Base-by-base conservation (phyloP, 2,329 filamentous ascomycete species). In the Hymenoscyphus albidus region DNA sequence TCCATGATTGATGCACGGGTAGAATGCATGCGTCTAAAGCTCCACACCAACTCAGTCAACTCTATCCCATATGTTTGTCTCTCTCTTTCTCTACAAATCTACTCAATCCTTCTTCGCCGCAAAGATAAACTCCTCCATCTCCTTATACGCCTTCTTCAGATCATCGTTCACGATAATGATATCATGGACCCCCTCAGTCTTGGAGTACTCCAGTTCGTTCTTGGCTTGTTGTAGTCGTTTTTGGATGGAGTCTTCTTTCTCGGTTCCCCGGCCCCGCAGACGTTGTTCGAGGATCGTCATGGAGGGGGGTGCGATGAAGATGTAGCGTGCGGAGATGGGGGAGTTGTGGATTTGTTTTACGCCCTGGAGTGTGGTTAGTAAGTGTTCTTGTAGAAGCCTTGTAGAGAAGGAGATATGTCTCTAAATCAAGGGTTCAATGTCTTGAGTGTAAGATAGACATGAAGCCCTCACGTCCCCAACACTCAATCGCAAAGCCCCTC, bases 271-370 rank as follows among this genome's bases (percentile, higher is more conserved):
- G 40, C 88, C 89, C 57, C 91, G 83, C 61, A 96, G 81, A 51
- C 92, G 83, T 73, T 84, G 76, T 80, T 96, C 93, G 44, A 97
- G 82, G 59, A 87, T 83, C 72, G 90, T 86, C 70, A 90, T 79
- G 3, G 85, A 89, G 0, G 93, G 94, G 13, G 93, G 93, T 42
- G 90, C 86, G 67, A 97, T 84, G 78, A 97, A 97, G 70, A 96
- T 79, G 79, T 92, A 97, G 63, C 91, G 87, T 7, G 92, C 91
- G 64, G 88, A 83, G 68, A 93, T 85, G 70, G 83, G 83, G 59
- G 89, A 90, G 67, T 85, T 84, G 77, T 93, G 92, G 74, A 97
- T 91, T 79, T 97, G 93, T 81, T 97, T 97, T 65, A 97, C 93
- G 66, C 93, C 93, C 84, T 87, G n/a, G 27, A 3, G 12, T n/a